Base-by-base conservation (phyloP, 78 protist genomes). In the Neovahlkampfia damariscottae region DNA sequence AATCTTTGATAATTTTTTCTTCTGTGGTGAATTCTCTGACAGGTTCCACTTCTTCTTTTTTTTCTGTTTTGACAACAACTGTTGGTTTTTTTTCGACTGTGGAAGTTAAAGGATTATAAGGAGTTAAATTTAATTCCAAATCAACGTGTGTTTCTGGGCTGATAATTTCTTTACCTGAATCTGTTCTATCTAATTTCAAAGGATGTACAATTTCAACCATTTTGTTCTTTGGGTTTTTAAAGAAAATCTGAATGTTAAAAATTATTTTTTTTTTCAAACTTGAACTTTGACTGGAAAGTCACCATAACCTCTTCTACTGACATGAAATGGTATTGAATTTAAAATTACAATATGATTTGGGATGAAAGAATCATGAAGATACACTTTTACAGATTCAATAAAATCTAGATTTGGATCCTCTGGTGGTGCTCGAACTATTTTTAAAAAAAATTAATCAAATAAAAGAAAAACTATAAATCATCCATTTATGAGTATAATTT, bases 301-400 rank as follows among this genome's bases (percentile, higher is more conserved):
- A 7, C 90, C 90, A 85, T 86, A 86, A 2, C 90, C 90, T 4
- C 83, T 37, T 39, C 86, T 27, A 4, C 77, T n/a, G 7, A 86
- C n/a, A 3, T 82, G 50, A 37, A 82, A 86, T 29, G 90, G 90
- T 41, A 74, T 77, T 32, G 77, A 50, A 3, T 3, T 19, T 30
- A 86, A 67, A n/a, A 80, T 84, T 1, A 84, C 74, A 8, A 68
- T 38, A 41, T 84, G 79, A 41, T 84, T 84, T 6, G 88, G 88
- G 59, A 74, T 78, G 67, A 71, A 84, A 38, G 80, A 72, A 31
- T 76, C 81, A 76, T 84, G 88, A 9, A 84, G 59, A 67, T 67
- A 84, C 37, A 84, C 32, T 59, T 81, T 32, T 8, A 84, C 62
- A 39, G 74, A 70, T 59, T 79, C 72, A 3, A 79, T 71, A 70